Conservation (phyloP, 2,329 filamentous ascomycete species). For the Trichoderma sp. region DNA sequence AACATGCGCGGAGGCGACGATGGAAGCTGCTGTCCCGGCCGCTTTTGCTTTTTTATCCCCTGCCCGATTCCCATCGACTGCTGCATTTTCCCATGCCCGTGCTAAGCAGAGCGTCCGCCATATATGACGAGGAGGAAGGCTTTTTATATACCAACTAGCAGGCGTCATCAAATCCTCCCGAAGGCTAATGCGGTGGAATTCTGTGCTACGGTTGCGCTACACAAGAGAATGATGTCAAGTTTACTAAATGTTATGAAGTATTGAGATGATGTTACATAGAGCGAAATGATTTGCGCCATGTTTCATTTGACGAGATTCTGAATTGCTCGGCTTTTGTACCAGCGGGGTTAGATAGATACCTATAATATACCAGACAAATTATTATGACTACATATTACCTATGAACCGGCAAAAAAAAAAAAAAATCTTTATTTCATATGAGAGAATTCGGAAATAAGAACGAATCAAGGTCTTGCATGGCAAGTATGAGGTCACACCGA, state of each 20-base stretch:
- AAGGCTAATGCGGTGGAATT: background rate
- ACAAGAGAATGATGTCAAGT: background rate
- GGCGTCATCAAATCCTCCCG: background rate
- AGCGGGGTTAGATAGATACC: background rate
- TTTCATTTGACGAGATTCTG: background rate
- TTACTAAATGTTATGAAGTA: background rate
- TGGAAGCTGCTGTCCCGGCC: constrained; percentile 30
- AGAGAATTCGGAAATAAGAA: too few species aligned
- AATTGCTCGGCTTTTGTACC: too few species aligned
- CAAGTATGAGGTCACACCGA: background rate
- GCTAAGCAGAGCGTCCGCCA: constrained; percentile 18
- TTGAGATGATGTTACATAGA: background rate
- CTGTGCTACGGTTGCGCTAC: background rate
- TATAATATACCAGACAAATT: background rate
- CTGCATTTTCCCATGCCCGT: constrained; percentile 32
- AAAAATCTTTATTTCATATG: fast-evolving
- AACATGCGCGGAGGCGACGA: constrained; percentile 29
- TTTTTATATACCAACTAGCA: background rate
- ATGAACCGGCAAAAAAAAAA: background rate
- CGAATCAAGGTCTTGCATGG: too few species aligned
- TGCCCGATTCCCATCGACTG: constrained; percentile 37
- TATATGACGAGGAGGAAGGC: background rate
- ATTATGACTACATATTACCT: background rate
- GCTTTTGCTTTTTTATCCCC: constrained; percentile 39
- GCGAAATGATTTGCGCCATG: background rate